phyloP scores from a whole-genome alignment of 1,139 yeast species.

The Hyphopichia fennica region DNA sequence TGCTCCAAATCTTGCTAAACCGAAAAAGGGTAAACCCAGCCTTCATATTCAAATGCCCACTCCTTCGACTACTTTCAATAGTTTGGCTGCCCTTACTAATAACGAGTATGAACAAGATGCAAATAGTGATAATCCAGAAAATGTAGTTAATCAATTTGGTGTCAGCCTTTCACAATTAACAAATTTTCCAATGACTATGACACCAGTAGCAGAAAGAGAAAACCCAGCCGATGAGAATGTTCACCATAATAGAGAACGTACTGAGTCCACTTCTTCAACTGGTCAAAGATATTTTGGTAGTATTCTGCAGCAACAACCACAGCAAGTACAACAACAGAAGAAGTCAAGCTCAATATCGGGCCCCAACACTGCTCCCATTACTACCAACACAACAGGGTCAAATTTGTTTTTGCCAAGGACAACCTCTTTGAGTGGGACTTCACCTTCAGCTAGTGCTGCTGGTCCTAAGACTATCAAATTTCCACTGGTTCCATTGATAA shows the following conservation, averaged over 20 bases:
- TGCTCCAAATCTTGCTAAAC: conserved; percentile 6
- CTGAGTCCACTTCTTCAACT: conserved; percentile 13
- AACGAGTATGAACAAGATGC: conserved; percentile 20
- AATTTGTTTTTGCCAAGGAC: conserved; percentile 16
- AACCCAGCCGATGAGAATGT: conserved; percentile 12
- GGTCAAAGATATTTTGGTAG: conserved; percentile 3
- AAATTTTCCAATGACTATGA: conserved; percentile 63
- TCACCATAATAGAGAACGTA: conserved; percentile 15
- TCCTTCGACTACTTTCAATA: conserved; percentile 36
- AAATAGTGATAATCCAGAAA: conserved; percentile 14
- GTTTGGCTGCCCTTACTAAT: conserved; percentile 38
- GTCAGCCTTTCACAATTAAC: conserved; percentile 53
- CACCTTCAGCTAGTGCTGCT: conserved; percentile 7
- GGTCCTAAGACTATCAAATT: conserved; percentile 18
- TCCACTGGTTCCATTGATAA: conserved; percentile 39
- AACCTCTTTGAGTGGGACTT: conserved; percentile 12
- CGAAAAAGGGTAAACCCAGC: conserved; percentile 35
- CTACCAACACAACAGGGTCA: conserved; percentile 6
- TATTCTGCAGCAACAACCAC: neutral
- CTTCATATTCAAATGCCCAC: conserved; percentile 52
- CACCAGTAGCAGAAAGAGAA: conserved; percentile 70
- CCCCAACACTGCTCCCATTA: conserved; percentile 1
- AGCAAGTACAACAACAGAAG: conserved; percentile 4
- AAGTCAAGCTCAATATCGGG: conserved; percentile 4
- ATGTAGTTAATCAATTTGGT: conserved; percentile 64